phyloP scores from a whole-genome alignment of 2,329 filamentous ascomycete species.

The Cladosporium oxysporum region DNA sequence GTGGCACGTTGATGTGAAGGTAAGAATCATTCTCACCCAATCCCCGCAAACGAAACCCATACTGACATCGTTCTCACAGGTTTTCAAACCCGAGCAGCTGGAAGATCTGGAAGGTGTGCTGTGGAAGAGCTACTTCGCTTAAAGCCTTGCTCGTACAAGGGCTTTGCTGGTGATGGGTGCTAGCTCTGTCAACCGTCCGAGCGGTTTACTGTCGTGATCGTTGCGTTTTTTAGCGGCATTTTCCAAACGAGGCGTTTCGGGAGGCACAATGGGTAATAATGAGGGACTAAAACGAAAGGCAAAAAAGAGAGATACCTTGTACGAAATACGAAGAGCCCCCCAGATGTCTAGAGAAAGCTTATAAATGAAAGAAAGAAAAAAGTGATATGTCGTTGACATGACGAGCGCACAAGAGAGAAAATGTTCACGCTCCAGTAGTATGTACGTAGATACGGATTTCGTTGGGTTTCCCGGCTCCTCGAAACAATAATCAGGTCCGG shows the following conservation, averaged over 20 bases:
- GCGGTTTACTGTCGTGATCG: background rate
- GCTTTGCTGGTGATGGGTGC: background rate
- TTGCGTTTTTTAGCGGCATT: constrained; percentile 9
- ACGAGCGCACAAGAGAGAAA: too few relatives aligned
- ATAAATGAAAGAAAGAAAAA: background rate
- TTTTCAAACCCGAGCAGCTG: constrained; percentile 86
- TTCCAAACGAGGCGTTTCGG: background rate
- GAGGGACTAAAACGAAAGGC: background rate
- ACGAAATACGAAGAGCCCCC: background rate
- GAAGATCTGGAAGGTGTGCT: constrained; percentile 94
- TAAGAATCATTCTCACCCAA: constrained; percentile 47
- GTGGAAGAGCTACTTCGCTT: constrained; percentile 99
- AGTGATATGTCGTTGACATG: background rate
- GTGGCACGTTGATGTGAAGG: constrained; percentile 97
- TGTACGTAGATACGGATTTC: too few relatives aligned
- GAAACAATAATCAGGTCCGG: too few relatives aligned
- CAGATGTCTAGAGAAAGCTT: background rate
- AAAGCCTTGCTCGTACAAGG: background rate
- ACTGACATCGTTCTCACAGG: constrained; percentile 47
- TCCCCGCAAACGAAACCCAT: background rate
- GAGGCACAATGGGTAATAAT: background rate
- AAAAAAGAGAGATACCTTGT: constrained; percentile 6
- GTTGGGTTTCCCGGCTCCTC: too few relatives aligned
- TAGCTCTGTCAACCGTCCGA: background rate
- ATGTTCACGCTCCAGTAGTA: too few relatives aligned